Evolutionary conservation across 2,329 filamentous ascomycete genomes (phyloP).

Genomic region (Monosporascus cannonballus): DNA sequence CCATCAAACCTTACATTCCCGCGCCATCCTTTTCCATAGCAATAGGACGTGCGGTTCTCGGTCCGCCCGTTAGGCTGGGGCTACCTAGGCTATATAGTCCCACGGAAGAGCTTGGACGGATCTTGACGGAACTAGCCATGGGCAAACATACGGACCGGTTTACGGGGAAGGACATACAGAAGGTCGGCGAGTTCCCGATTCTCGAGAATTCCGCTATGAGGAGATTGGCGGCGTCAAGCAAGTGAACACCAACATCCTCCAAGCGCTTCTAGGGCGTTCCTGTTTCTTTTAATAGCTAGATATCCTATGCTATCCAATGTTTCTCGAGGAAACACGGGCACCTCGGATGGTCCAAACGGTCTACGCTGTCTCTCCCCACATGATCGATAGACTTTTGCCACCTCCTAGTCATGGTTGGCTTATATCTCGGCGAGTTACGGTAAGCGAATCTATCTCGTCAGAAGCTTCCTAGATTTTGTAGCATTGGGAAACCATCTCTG

Average conservation of each 20-base stretch:
- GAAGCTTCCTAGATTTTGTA: too few relatives aligned
- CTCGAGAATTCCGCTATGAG: slow-evolving; percentile 24
- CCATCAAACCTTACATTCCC: slow-evolving; percentile 37
- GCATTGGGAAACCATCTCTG: too few relatives aligned
- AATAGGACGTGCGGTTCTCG: slow-evolving; percentile 12
- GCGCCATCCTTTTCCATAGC: slow-evolving; percentile 13
- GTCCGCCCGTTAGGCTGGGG: slow-evolving; percentile 15
- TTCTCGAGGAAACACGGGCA: too few relatives aligned
- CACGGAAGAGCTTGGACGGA: slow-evolving; percentile 36
- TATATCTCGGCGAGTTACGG: too few relatives aligned
- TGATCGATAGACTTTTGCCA: too few relatives aligned
- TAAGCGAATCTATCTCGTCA: too few relatives aligned
- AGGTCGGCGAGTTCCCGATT: slow-evolving; percentile 23
- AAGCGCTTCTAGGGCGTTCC: too few relatives aligned
- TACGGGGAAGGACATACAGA: slow-evolving; percentile 17
- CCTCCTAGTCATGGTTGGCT: too few relatives aligned
- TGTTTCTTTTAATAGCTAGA: too few relatives aligned
- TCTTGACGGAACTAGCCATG: slow-evolving; percentile 40
- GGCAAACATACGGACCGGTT: slow-evolving; percentile 27
- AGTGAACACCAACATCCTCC: slow-evolving; percentile 1
- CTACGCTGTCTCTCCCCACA: too few relatives aligned
- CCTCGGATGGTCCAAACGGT: too few relatives aligned
- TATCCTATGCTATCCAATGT: too few relatives aligned
- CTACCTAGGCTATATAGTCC: slow-evolving; percentile 29
- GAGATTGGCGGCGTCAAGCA: slow-evolving; percentile 13